Conservation (phyloP, 1,139 yeast species). For the Hanseniaspora uvarum region DNA sequence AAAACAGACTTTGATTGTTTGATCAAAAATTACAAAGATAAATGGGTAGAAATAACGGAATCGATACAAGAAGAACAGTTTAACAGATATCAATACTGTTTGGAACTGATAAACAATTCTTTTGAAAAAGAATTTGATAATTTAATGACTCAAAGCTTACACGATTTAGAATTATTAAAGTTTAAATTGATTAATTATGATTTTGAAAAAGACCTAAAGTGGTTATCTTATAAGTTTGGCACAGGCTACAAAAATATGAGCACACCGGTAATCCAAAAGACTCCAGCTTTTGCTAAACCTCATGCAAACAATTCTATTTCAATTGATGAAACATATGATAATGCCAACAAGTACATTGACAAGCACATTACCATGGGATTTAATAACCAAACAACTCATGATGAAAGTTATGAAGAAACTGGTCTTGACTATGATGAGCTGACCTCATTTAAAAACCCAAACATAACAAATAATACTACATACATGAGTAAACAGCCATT, state of each 20-base stretch:
- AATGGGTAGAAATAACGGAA: conserved; percentile 3
- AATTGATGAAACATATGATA: background rate
- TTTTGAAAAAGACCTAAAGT: conserved; percentile 11
- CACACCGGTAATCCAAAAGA: background rate
- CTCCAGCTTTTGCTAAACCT: background rate
- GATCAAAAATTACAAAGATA: conserved; percentile 2
- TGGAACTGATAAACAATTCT: conserved; percentile 12
- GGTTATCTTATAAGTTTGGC: conserved; percentile 11
- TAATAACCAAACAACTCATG: background rate
- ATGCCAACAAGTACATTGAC: background rate
- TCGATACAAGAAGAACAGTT: conserved; percentile 12
- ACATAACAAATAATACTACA: background rate
- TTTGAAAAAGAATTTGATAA: conserved; percentile 11
- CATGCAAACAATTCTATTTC: background rate
- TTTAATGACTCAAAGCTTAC: conserved; percentile 6
- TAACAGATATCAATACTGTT: conserved; percentile 10
- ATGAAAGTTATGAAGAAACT: background rate
- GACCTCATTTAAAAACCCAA: background rate
- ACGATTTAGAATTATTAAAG: conserved; percentile 8
- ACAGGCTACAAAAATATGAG: background rate
- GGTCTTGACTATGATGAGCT: background rate
- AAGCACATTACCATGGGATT: conserved; percentile 4
- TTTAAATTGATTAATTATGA: conserved; percentile 13
- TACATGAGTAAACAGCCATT: background rate
- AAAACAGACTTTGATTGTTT: conserved; percentile 2